A percentile compares a stretch with the other conserved stretches of the same genome.
phyloP scores from a whole-genome alignment of 108 stramenopile species.

The Fragilaria crotonensis region DNA sequence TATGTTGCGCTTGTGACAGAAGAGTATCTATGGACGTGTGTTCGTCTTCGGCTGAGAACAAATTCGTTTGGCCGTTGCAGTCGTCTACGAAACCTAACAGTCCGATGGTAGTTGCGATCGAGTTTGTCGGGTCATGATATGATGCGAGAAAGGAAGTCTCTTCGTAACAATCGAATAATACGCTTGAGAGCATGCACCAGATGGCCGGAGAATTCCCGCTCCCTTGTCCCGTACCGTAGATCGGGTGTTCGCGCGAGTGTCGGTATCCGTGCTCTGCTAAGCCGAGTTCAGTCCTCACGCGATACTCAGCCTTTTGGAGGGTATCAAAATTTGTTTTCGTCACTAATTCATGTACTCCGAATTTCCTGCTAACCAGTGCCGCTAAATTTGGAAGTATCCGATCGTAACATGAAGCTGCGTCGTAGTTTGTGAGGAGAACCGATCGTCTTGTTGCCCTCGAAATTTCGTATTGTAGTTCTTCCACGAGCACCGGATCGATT shows the following conservation, averaged over 20 bases:
- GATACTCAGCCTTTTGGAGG: neutral
- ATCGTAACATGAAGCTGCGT: no score
- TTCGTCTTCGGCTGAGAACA: no score
- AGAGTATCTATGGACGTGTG: no score
- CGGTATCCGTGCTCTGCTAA: no score
- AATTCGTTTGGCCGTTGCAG: neutral
- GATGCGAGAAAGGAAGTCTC: neutral
- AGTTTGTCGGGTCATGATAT: neutral
- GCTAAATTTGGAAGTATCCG: neutral
- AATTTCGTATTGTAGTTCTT: neutral
- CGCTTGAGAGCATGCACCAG: neutral
- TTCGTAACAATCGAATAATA: neutral
- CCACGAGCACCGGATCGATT: neutral
- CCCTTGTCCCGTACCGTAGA: neutral
- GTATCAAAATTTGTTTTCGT: neutral
- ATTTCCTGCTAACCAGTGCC: neutral
- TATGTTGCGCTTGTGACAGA: no score
- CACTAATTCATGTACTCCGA: neutral
- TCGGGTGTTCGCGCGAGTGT: neutral
- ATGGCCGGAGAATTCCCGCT: no score
- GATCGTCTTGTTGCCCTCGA: neutral
- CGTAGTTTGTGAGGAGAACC: no score
- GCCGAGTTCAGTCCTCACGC: neutral
- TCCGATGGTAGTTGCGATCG: neutral
- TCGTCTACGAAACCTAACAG: neutral